Conservation (phyloP, 441 rosid genomes). For the Aquilaria agallochum region DNA sequence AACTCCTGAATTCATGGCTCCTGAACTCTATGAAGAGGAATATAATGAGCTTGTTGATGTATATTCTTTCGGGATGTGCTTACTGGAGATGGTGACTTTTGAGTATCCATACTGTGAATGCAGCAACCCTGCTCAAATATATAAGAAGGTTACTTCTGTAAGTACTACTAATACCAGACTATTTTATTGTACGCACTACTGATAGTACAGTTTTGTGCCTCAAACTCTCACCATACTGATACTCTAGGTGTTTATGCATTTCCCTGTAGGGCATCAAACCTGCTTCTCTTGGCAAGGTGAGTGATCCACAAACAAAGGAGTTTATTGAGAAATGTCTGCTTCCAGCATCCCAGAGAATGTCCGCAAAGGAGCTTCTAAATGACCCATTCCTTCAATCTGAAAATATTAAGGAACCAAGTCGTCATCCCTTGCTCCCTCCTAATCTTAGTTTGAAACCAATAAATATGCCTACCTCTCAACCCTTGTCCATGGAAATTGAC, state of each 20-base stretch:
- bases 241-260: slow-evolving; percentile 2
- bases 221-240: neutral
- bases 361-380: slow-evolving; percentile 40
- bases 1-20: slow-evolving; percentile 74
- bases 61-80: slow-evolving; percentile 69
- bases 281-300: slow-evolving; percentile 39
- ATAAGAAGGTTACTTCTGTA: slow-evolving; percentile 58
- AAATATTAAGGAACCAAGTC: slow-evolving; percentile 22
- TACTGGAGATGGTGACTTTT: slow-evolving; percentile 68
- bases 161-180: slow-evolving; percentile 17
- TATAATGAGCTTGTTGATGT: slow-evolving; percentile 59
- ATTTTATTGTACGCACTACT: neutral
- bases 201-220: neutral
- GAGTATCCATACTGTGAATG: slow-evolving; percentile 68
- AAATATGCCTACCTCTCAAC: slow-evolving; percentile 24
- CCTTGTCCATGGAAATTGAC: slow-evolving; percentile 41
- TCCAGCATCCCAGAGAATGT: slow-evolving; percentile 36
- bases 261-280: slow-evolving; percentile 43
- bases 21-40: slow-evolving; percentile 68
- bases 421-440: slow-evolving; percentile 22
- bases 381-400: slow-evolving; percentile 37
- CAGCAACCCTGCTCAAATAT: slow-evolving; percentile 65
- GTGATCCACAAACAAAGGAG: slow-evolving; percentile 31
- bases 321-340: slow-evolving; percentile 46
- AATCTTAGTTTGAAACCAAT: slow-evolving; percentile 19